Percentiles rank a stretch among this genome's conserved stretches.
Evolutionary conservation across 768 basidiomycete genomes (phyloP).

Genomic region (Kwoniella pini): DNA sequence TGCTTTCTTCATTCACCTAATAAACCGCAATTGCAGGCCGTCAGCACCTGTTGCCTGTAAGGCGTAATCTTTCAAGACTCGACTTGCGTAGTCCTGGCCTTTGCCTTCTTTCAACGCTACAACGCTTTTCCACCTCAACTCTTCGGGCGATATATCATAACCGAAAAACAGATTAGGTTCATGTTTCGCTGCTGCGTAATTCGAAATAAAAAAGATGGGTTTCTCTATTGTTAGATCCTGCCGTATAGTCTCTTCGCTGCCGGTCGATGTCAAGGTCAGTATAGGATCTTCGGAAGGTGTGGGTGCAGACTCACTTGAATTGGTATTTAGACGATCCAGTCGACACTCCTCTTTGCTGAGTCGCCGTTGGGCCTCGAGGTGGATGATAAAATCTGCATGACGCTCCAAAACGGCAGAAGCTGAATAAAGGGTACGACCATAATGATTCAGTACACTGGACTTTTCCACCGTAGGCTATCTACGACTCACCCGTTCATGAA

Average conservation of each 20-base stretch:
- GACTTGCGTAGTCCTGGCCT: conserved; percentile 68
- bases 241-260: conserved; percentile 66
- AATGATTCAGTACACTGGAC: too few species aligned
- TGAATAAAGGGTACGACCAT: background rate
- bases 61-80: background rate
- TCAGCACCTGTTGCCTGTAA: background rate
- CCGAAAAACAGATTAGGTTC: conserved; percentile 68
- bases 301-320: conserved; percentile 17
- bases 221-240: conserved; percentile 70
- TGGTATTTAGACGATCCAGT: conserved; percentile 14
- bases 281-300: background rate
- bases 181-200: conserved; percentile 73
- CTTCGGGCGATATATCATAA: conserved; percentile 75
- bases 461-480: background rate
- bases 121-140: conserved; percentile 69
- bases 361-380: background rate
- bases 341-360: conserved; percentile 5
- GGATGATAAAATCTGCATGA: conserved; percentile 22
- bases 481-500: conserved; percentile 22
- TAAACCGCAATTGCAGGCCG: too few species aligned
- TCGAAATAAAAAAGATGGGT: conserved; percentile 76
- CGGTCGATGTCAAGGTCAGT: background rate
- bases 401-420: conserved; percentile 21
- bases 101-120: conserved; percentile 63
- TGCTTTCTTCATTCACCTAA: conserved; percentile 37